Evolutionary conservation across 768 basidiomycete genomes (phyloP).

Genomic region (Pilatotrama ljubarskyi): DNA sequence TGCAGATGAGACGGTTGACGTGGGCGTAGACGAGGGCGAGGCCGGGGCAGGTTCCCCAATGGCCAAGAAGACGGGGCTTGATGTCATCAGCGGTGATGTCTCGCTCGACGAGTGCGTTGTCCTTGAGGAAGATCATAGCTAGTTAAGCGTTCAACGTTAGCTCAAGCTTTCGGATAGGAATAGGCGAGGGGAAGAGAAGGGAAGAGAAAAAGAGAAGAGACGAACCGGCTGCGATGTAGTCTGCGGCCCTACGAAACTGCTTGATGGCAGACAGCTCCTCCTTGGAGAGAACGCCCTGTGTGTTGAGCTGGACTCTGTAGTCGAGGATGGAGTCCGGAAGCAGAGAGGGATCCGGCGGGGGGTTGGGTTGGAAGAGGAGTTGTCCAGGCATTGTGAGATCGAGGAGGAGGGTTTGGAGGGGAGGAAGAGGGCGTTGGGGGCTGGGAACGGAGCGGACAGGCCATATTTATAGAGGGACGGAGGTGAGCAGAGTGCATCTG

Average conservation of each 20-base stretch:
- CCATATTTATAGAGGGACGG: constrained; percentile 12
- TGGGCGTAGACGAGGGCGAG: constrained; percentile 62
- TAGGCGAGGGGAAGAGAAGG: neutral
- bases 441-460: neutral
- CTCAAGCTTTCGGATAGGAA: neutral
- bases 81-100: constrained; percentile 65
- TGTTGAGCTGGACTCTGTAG: constrained; percentile 48
- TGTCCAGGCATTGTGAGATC: constrained; percentile 57
- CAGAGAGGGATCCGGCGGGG: constrained; percentile 67
- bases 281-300: constrained; percentile 45
- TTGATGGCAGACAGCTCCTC: constrained; percentile 54
- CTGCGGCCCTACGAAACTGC: constrained; percentile 59
- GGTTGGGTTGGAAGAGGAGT: constrained; percentile 57
- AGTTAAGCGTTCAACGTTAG: constrained; percentile 7
- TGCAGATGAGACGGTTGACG: constrained; percentile 50
- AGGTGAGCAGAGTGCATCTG: neutral
- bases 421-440: neutral
- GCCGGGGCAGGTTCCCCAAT: constrained; percentile 86
- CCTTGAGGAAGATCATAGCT: constrained; percentile 86
- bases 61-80: constrained; percentile 79
- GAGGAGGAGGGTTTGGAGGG: neutral
- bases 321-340: constrained; percentile 60
- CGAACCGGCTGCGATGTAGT: constrained; percentile 72
- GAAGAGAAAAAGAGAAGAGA: constrained; percentile 15
- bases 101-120: constrained; percentile 67